Percentiles rank a stretch among this genome's conserved stretches.
phyloP scores from a whole-genome alignment of 1,284 basidiomycete genomes.

The Pseudozyma thailandica region DNA sequence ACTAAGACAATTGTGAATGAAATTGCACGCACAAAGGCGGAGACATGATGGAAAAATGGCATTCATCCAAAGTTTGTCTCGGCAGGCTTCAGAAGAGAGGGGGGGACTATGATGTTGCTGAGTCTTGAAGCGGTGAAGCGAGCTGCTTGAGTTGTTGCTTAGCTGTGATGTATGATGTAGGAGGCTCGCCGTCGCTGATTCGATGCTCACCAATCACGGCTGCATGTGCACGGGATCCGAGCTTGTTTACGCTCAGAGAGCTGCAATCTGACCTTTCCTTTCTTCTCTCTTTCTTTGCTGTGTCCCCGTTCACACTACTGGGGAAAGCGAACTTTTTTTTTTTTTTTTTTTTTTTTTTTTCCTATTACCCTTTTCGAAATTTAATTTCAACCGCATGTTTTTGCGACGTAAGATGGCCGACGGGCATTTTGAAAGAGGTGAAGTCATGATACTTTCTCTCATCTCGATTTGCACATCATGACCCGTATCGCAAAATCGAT shows the following conservation, averaged over 20 bases:
- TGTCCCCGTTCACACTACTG: no score
- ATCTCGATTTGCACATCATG: no score
- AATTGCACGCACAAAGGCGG: no score
- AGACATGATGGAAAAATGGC: no score
- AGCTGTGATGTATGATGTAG: slow-evolving; percentile 18
- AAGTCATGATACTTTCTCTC: neutral
- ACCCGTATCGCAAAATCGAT: no score
- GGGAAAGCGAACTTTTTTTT: neutral
- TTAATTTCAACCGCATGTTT: slow-evolving; percentile 4
- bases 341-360: neutral
- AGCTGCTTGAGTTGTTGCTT: no score
- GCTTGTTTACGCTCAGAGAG: slow-evolving; percentile 9
- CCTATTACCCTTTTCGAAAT: neutral
- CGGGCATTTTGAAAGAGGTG: no score
- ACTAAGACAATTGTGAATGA: no score
- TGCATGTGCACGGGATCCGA: slow-evolving; percentile 15
- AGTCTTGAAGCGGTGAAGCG: no score
- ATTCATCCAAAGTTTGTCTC: no score
- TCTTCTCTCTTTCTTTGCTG: slow-evolving; percentile 1
- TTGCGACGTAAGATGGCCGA: slow-evolving; percentile 6
- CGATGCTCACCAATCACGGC: neutral
- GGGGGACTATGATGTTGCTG: no score
- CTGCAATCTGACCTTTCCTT: neutral
- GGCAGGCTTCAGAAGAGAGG: no score
- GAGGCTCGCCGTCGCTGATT: slow-evolving; percentile 7